Evolutionary conservation across 2,329 filamentous ascomycete genomes (phyloP), one percentile per base, ranked within the genome.

Genomic region (Acrodontium crateriforme): DNA sequence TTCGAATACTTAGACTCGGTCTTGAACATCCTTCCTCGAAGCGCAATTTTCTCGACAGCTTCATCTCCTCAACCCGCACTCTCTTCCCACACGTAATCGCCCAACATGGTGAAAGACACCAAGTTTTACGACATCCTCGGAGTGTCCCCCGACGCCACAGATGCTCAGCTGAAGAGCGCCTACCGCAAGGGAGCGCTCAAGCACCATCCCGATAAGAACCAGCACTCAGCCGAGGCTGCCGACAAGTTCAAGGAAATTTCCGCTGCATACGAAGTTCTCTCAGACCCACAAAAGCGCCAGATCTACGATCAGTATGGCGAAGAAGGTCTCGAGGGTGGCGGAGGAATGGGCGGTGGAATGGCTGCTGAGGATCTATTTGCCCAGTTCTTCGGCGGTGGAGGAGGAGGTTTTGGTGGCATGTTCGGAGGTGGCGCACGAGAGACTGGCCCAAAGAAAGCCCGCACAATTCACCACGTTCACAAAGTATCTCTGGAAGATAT

Each of bases 171-270:
- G 41, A 94, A 89, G 66, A 84, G 85, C 50, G 84, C 76, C 45
- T 92, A 89, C 69, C 84, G 82, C 58, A 74, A 77, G 42, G 73
- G 74, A 44, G 82, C 82, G 18, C 61, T 89, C 36, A 89, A 87
- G 60, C 78, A 76, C 56, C 82, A 91, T 51, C 82, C 82, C 53
- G 87, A 98, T 61, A 98, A 98, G 71, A 98, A 98, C 60, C 74
- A 78, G 40, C 74, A 89, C 65, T 91, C 92, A 65, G 84, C 85
- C 21, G 79, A 76, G 15, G 85, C 89, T 28, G 84, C 87, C 46
- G 84, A 93, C 37, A 98, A 94, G 61, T 98, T 98, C 76, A 95
- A 98, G 67, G 85, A 94, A 49, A 70, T 94, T 36, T 92, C 84
- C 41, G 78, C 87, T 52, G 89, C 89, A 37, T 98, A 95, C 61